phyloP scores from a whole-genome alignment of 1,284 basidiomycete species.

The Tilletia horrida region DNA sequence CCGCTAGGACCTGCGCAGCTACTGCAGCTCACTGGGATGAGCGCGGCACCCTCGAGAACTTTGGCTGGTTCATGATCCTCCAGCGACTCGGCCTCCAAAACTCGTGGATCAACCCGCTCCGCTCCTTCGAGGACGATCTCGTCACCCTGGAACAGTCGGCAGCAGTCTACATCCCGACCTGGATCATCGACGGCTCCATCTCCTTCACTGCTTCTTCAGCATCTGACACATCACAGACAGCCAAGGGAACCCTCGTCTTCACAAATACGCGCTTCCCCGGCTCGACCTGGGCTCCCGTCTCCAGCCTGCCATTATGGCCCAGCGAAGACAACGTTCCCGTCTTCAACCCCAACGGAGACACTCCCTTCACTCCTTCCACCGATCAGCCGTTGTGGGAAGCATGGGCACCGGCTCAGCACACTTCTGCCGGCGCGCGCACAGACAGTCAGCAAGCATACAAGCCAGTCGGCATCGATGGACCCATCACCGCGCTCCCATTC shows the following conservation, averaged over 20 bases:
- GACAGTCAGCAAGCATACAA: neutral
- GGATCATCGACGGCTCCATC: constrained; percentile 12
- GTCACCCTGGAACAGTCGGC: constrained; percentile 5
- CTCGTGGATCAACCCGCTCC: neutral
- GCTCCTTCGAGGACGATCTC: constrained; percentile 1
- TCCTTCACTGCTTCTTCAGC: neutral
- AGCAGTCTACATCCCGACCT: constrained; percentile 2
- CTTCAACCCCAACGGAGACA: neutral
- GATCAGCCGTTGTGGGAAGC: neutral
- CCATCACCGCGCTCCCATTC: constrained; percentile 12
- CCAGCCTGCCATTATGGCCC: neutral
- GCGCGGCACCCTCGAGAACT: constrained; percentile 5
- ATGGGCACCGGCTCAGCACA: neutral
- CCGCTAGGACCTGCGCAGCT: neutral
- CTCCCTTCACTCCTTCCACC: neutral
- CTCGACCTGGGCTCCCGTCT: constrained; percentile 4
- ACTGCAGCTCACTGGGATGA: constrained; percentile 4
- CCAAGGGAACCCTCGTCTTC: neutral
- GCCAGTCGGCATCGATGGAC: neutral
- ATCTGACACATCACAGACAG: neutral
- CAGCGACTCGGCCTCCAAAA: neutral
- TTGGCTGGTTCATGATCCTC: neutral
- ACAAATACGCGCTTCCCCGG: constrained; percentile 4
- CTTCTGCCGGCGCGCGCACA: neutral
- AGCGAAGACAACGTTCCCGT: neutral